Evolutionary conservation across 2,329 filamentous ascomycete species (phyloP), one percentile per base, ranked within the genome.

Genomic region (Fusarium denticulatum): DNA sequence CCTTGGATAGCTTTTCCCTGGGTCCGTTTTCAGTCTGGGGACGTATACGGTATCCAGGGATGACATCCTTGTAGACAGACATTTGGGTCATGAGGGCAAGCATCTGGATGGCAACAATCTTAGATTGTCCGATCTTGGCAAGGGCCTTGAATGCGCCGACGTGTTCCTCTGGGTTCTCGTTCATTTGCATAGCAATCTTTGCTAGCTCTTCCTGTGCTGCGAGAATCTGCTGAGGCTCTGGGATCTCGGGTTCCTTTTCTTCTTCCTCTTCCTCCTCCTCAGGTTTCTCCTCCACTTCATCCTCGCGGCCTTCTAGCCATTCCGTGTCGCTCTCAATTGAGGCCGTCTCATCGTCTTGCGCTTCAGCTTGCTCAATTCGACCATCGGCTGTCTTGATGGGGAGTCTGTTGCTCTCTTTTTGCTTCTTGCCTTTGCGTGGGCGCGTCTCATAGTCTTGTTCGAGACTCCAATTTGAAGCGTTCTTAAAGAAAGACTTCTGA

Each of bases 11-110:
- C 81, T 97, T 97, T 72, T 92, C 92, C 65, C 89, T 88, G 79
- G 92, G 87, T 49, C 92, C 90, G 37, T 94, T 92, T 68, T 97
- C 94, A 2, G 88, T 86, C 8, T 94, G 85, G 3, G 94, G 93
- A 24, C 96, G 92, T 85, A 99, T 98, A 69, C 96, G 89, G 81
- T 99, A 99, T 28, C 96, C 96, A 0, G 96, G 96, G 67, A 99
- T 98, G 52, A 98, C 89, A 82, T 98, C 96, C 81, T 96, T 97
- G 86, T 96, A 99, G 18, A 98, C 91, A 1, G 95, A 90, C 80
- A 96, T 88, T 82, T 98, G 95, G 28, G 96, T 94, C 53, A 92
- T 93, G 72, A 99, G 85, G 12, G 93, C 92, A 69, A 99, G 87
- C 82, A 97, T 97, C 84, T 94, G 92, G 59, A 99, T 91, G 5